These are phyloP conservation scores for Cladophialophora bantiana DNA, from an alignment of 2,329 filamentous ascomycete species.

Conservation along the genomic window DNA sequence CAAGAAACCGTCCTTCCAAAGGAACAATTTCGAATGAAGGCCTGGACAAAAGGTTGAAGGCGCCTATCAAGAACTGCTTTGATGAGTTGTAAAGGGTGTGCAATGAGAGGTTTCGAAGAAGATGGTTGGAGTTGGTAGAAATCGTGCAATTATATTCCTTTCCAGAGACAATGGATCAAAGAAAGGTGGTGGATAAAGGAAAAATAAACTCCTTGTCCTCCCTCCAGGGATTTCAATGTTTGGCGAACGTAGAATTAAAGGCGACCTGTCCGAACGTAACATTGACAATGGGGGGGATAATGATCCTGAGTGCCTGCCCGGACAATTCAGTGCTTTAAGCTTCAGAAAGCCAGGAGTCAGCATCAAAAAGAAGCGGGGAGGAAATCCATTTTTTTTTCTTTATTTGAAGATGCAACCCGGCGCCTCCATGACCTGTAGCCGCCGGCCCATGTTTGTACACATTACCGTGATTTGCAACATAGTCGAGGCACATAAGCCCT, in stretches of 20 bases:
- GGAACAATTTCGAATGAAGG: background rate
- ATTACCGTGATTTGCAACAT: constrained; percentile 23
- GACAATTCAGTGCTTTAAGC: background rate
- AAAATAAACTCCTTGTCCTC: background rate
- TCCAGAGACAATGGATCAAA: constrained; percentile 5
- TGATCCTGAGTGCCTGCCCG: background rate
- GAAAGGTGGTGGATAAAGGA: background rate
- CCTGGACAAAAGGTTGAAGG: background rate
- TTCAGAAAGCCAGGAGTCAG: background rate
- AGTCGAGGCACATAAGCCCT: constrained; percentile 27
- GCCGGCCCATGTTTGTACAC: constrained; percentile 30
- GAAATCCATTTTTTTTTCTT: background rate
- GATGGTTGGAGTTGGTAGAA: background rate
- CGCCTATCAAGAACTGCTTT: background rate
- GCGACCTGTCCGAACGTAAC: background rate
- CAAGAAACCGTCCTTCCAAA: background rate
- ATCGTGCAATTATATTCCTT: background rate
- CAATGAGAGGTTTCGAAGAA: background rate
- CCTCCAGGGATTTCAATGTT: background rate
- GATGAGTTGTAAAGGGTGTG: background rate
- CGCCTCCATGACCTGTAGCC: constrained; percentile 12
- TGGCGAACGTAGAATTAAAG: background rate
- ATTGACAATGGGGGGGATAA: background rate
- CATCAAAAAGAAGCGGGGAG: background rate
- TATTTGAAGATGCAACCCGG: constrained; percentile 7